These are phyloP conservation scores for Aureobasidium subglaciale DNA, from an alignment of 2,329 filamentous ascomycete genomes.

Conservation along the genomic window DNA sequence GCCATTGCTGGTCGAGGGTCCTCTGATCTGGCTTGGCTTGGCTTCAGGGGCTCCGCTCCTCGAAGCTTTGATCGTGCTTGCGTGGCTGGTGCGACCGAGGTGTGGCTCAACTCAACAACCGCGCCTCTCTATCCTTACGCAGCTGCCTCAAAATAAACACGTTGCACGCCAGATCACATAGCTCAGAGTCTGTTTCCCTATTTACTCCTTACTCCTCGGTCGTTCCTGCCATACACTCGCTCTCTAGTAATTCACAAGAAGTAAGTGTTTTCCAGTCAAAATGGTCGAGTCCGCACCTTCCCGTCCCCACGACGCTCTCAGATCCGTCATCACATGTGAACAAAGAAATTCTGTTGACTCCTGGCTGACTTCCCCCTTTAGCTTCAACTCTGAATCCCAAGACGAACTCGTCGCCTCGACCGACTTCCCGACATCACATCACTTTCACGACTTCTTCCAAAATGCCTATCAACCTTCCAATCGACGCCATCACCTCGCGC, in stretches of 20 bases:
- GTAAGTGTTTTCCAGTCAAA: not conserved
- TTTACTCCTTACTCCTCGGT: not conserved
- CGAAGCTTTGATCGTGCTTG: constrained; percentile 3
- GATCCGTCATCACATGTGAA: constrained; percentile 12
- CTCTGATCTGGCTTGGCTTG: not conserved
- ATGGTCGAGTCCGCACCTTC: not conserved
- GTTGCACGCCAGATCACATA: constrained; percentile 8
- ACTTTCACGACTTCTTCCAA: not conserved
- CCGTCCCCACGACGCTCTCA: not conserved
- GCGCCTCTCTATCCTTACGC: not conserved
- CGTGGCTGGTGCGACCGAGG: too few species aligned
- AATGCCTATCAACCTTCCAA: constrained; percentile 88
- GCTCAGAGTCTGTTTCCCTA: not conserved
- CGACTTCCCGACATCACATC: not conserved
- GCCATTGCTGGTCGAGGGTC: not conserved
- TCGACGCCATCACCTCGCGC: constrained; percentile 84
- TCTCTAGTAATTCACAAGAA: too few species aligned
- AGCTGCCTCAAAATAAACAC: constrained; percentile 2
- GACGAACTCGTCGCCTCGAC: not conserved
- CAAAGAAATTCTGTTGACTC: constrained; percentile 15
- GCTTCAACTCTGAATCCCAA: not conserved
- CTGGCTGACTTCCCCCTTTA: constrained; percentile 8
- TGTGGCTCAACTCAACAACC: constrained; percentile 1
- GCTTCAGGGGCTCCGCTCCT: constrained; percentile 4
- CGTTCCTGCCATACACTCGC: not conserved